These are phyloP conservation scores for Komagataella populi DNA, from an alignment of 805 yeast species.

Conservation along the genomic window DNA sequence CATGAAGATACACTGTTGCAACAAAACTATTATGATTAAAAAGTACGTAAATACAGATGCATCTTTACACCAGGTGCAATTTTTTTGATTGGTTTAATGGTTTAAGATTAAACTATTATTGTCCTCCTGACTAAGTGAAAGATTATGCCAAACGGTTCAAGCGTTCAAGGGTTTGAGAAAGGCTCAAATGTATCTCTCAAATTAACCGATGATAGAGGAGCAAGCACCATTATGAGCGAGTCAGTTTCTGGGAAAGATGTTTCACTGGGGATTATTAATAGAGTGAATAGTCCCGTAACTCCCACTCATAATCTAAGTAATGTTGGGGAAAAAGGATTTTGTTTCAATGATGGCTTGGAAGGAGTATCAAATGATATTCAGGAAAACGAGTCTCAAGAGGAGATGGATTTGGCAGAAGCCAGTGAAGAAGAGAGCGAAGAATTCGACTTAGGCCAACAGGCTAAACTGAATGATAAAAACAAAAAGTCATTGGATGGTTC, in stretches of 20 bases:
- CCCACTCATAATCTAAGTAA: constrained; percentile 1
- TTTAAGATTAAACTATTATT: no score
- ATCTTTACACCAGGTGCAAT: not conserved
- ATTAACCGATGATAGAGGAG: not conserved
- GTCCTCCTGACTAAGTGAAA: no score
- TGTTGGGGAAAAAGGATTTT: constrained; percentile 1
- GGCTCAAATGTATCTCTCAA: not conserved
- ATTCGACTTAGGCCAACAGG: constrained; percentile 10
- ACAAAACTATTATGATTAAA: not conserved
- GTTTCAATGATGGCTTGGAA: not conserved
- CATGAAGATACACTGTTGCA: not conserved
- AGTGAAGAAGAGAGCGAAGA: constrained; percentile 11
- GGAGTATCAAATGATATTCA: constrained; percentile 11
- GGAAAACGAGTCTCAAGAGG: constrained; percentile 10
- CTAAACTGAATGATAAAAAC: constrained; percentile 32
- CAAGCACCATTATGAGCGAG: not conserved
- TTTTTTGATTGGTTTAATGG: not conserved
- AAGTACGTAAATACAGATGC: not conserved
- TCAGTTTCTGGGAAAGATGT: not conserved
- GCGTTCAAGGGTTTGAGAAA: not conserved
- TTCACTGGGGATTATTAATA: not conserved
- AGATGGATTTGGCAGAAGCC: constrained; percentile 4
- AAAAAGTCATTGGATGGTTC: constrained; percentile 58
- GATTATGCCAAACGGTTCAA: not conserved
- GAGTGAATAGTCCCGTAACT: constrained; percentile 2